Evolutionary conservation across 2,329 filamentous ascomycete genomes (phyloP).

Genomic region (Leptographium flavum): DNA sequence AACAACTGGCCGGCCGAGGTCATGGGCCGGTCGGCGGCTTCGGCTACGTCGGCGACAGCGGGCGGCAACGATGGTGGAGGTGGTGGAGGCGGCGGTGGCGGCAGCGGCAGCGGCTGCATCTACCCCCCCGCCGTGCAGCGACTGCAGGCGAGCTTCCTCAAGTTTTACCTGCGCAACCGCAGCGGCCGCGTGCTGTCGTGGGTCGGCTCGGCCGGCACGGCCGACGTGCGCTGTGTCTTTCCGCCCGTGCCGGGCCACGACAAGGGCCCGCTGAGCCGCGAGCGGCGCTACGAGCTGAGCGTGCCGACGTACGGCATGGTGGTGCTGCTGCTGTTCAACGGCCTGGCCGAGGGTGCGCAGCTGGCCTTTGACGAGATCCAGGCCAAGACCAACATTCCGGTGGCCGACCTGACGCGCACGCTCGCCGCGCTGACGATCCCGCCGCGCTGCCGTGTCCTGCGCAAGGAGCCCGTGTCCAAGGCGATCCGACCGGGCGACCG

Average conservation of each 20-base stretch:
- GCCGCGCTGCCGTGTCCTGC: constrained; percentile 67
- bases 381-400: constrained; percentile 63
- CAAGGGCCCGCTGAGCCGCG: constrained; percentile 42
- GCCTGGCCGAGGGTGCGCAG: constrained; percentile 29
- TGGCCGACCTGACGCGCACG: constrained; percentile 58
- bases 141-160: constrained; percentile 72
- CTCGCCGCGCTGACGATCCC: constrained; percentile 71
- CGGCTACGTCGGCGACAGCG: too few species aligned
- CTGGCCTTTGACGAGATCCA: constrained; percentile 66
- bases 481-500: constrained; percentile 60
- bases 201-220: constrained; percentile 57
- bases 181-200: constrained; percentile 82
- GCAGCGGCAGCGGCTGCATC: constrained; percentile 44
- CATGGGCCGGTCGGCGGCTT: constrained; percentile 40
- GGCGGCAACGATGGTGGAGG: too few species aligned
- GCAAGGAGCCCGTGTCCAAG: constrained; percentile 69
- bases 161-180: constrained; percentile 76
- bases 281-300: constrained; percentile 75
- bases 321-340: constrained; percentile 79
- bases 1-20: constrained; percentile 93
- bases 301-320: constrained; percentile 90
- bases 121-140: constrained; percentile 63
- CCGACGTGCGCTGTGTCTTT: constrained; percentile 73
- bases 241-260: constrained; percentile 58
- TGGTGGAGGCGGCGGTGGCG: too few species aligned